Percentiles rank a stretch among this genome's conserved stretches.
Conservation (phyloP, 1,284 basidiomycete genomes). For the Lignosus rhinocerotis region DNA sequence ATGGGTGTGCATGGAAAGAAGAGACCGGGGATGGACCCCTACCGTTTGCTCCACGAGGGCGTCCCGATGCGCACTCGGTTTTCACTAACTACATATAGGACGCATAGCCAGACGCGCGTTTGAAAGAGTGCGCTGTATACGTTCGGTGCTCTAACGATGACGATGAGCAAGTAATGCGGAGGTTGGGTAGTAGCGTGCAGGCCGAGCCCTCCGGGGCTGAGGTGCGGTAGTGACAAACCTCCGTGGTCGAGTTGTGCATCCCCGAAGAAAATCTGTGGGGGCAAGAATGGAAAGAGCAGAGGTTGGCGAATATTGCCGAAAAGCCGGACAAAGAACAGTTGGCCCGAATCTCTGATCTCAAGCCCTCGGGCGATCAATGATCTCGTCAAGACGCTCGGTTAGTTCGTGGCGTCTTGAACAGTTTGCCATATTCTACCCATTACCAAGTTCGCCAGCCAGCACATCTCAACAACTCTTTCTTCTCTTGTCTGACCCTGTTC, state of each 20-base stretch:
- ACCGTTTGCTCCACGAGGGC: too few species aligned
- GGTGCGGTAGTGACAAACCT: not conserved
- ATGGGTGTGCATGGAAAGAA: not conserved
- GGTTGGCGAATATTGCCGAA: not conserved
- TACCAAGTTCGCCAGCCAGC: not conserved
- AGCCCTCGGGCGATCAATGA: not conserved
- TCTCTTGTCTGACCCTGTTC: not conserved
- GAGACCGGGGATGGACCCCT: not conserved
- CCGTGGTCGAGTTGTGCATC: not conserved
- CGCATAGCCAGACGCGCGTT: too few species aligned
- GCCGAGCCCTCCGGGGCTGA: too few species aligned
- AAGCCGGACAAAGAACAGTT: not conserved
- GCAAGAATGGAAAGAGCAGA: constrained; percentile 1
- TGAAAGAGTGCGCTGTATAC: too few species aligned
- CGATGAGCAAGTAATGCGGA: not conserved
- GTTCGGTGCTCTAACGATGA: too few species aligned
- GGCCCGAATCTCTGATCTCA: not conserved
- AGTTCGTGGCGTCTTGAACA: not conserved
- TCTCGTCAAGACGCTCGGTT: not conserved
- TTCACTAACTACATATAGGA: too few species aligned
- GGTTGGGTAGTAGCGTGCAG: not conserved
- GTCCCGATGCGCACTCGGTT: too few species aligned
- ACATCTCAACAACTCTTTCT: not conserved
- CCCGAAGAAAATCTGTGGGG: not conserved
- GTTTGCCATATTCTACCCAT: not conserved